These are phyloP conservation scores for Chaetomium tenue DNA, from an alignment of 495 filamentous ascomycete genomes.

Conservation along the genomic window DNA sequence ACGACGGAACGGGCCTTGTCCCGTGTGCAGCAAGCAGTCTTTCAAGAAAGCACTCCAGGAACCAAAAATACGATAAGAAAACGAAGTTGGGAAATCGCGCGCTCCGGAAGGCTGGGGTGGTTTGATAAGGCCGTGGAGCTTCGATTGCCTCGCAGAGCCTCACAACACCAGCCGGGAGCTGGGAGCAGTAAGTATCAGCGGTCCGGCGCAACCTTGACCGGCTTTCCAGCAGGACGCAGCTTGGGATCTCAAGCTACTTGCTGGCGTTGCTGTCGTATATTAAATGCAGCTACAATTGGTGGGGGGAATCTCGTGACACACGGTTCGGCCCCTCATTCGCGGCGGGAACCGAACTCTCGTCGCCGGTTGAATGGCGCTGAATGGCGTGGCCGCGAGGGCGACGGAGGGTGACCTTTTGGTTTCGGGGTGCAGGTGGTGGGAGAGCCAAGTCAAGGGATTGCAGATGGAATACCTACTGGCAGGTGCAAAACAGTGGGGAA, in stretches of 20 bases:
- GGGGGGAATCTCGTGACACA: slow-evolving; percentile 32
- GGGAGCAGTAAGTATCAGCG: not conserved
- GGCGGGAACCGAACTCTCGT: slow-evolving; percentile 19
- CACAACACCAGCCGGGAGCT: not conserved
- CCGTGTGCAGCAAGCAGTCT: slow-evolving; percentile 2
- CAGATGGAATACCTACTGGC: not conserved
- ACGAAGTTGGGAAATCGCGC: not conserved
- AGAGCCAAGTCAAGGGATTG: slow-evolving; percentile 10
- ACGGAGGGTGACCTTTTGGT: not conserved
- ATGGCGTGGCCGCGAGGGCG: not conserved
- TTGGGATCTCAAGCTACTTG: slow-evolving; percentile 15
- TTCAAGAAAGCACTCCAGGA: not conserved
- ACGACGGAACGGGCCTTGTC: slow-evolving; percentile 1
- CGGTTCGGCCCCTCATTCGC: slow-evolving; percentile 29
- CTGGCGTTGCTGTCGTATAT: slow-evolving; percentile 26
- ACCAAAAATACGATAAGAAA: not conserved
- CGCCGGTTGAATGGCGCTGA: slow-evolving; percentile 29
- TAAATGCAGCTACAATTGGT: slow-evolving; percentile 37
- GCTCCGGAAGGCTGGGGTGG: not conserved
- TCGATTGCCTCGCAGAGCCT: slow-evolving; percentile 15
- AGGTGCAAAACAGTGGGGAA: no score
- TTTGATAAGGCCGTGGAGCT: not conserved
- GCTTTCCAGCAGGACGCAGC: slow-evolving; percentile 1
- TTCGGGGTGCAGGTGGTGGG: slow-evolving; percentile 8
- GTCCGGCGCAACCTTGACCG: not conserved